phyloP scores from a whole-genome alignment of 2,329 filamentous ascomycete species.

The Nothophoma quercina region DNA sequence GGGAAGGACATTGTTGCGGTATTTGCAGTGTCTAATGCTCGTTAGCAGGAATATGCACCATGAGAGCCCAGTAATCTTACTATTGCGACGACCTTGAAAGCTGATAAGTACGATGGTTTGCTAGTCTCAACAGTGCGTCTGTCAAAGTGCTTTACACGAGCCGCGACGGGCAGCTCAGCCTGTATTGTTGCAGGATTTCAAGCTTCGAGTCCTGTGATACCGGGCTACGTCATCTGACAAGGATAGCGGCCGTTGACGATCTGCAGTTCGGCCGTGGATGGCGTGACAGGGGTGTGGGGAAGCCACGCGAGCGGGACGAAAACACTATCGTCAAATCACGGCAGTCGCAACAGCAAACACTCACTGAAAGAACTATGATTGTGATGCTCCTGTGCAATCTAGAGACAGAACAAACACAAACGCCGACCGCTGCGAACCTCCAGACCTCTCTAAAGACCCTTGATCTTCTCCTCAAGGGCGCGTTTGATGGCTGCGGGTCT shows the following conservation, averaged over 20 bases:
- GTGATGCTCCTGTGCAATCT: not conserved
- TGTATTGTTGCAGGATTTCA: constrained; percentile 12
- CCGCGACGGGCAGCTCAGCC: not conserved
- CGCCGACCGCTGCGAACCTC: not conserved
- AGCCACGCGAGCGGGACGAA: not conserved
- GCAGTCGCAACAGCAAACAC: not conserved
- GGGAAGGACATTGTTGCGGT: constrained; percentile 34
- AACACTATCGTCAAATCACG: not conserved
- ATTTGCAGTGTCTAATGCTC: not conserved
- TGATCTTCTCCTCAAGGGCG: constrained; percentile 46
- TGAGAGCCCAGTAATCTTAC: not conserved
- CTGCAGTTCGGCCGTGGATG: constrained; percentile 8
- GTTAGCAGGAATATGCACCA: not conserved
- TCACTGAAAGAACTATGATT: too few relatives aligned
- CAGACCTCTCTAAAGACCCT: constrained; percentile 29
- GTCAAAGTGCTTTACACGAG: not conserved
- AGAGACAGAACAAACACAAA: not conserved
- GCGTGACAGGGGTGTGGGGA: constrained; percentile 7
- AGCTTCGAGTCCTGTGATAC: constrained; percentile 7
- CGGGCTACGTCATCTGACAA: constrained; percentile 12
- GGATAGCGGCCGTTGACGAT: constrained; percentile 3
- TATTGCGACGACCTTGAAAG: not conserved
- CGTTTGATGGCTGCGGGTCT: constrained; percentile 45
- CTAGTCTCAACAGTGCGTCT: constrained; percentile 2
- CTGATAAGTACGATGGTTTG: not conserved